Base-by-base conservation (phyloP, 2,329 filamentous ascomycete species). In the Pseudogymnoascus sp. region DNA sequence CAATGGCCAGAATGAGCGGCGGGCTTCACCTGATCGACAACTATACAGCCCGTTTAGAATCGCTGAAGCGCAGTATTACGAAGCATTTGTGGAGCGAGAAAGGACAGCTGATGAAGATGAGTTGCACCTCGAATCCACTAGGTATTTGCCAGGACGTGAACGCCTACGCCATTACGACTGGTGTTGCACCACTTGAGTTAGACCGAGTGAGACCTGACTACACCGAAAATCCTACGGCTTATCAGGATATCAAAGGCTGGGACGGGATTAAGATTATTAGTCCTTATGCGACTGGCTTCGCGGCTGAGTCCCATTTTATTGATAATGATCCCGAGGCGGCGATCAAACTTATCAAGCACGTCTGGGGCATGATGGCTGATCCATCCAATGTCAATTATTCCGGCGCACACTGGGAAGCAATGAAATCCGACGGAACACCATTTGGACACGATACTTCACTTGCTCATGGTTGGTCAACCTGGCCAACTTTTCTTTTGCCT, bases 351-450 rank as follows among this genome's bases (percentile, higher is more conserved):
- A 60, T 67, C 5, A 58, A 67, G 38, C 58, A 60, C 14, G 63
- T 68, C 6, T 68, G 67, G 66, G 65, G 65, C 7, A 20, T 59
- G 3, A 68, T 67, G 66, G 61, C 65, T n/a, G 59, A 67, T 41
- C 35, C 60, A n/a, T 22, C 61, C 25, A 63, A 58, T 20, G 58
- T 37, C 2, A 63, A 67, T 54, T 67, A 67, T 28, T 68, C 66
- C 6, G 66, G 63, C 22, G 66, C 65, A 8, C 66, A 68, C 58
- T 67, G 66, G 65, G 66, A 66, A 38, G 63, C 66, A 11, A 67
- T 67, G 62, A 65, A 63, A n/a, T 58, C 41, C 14, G 58, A 65
- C 22, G 65, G 65, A 1, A 61, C 57, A 9, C 64, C 65, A 3
- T 57, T 63, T 38, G 61, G 60, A 6, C 54, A 62, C 14, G 63